These are phyloP conservation scores for Striga hermonthica DNA, from an alignment of 305 asterid genomes.

Conservation along the genomic window DNA sequence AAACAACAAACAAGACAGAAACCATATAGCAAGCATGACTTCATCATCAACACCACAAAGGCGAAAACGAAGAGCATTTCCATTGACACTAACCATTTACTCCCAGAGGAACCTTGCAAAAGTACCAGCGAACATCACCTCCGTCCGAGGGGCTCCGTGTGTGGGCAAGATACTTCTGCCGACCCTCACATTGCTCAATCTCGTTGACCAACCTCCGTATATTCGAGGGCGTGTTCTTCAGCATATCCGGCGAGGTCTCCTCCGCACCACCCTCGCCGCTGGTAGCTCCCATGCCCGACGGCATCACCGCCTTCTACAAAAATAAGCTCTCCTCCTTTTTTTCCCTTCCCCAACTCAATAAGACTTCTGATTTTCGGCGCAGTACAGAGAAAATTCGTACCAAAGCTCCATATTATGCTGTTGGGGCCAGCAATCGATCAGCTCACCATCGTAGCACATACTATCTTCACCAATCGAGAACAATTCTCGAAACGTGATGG, in stretches of 20 bases:
- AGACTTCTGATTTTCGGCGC: slow-evolving; percentile 3
- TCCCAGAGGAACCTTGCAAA: slow-evolving; percentile 68
- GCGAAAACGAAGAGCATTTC: slow-evolving; percentile 11
- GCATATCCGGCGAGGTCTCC: slow-evolving; percentile 64
- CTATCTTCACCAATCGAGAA: neutral
- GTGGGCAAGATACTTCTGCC: slow-evolving; percentile 87
- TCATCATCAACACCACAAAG: slow-evolving; percentile 6
- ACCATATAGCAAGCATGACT: neutral
- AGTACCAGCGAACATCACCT: slow-evolving; percentile 92
- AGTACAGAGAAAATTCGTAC: slow-evolving; percentile 13
- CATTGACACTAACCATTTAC: slow-evolving; percentile 54
- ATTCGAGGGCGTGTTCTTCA: slow-evolving; percentile 89
- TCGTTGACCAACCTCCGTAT: slow-evolving; percentile 77
- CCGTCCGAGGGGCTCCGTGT: slow-evolving; percentile 92
- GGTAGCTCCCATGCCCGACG: slow-evolving; percentile 27
- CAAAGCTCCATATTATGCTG: slow-evolving; percentile 19
- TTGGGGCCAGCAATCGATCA: slow-evolving; percentile 19
- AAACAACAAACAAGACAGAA: neutral
- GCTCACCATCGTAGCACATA: neutral
- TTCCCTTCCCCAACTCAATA: slow-evolving; percentile 21
- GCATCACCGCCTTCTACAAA: slow-evolving; percentile 27
- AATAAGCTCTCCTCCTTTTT: slow-evolving; percentile 11
- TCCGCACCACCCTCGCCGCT: slow-evolving; percentile 42
- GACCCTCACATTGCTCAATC: slow-evolving; percentile 77
- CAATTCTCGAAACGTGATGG: neutral